These are phyloP conservation scores for Verticillium isaacii DNA, from an alignment of 2,329 filamentous ascomycete species.

Conservation along the genomic window DNA sequence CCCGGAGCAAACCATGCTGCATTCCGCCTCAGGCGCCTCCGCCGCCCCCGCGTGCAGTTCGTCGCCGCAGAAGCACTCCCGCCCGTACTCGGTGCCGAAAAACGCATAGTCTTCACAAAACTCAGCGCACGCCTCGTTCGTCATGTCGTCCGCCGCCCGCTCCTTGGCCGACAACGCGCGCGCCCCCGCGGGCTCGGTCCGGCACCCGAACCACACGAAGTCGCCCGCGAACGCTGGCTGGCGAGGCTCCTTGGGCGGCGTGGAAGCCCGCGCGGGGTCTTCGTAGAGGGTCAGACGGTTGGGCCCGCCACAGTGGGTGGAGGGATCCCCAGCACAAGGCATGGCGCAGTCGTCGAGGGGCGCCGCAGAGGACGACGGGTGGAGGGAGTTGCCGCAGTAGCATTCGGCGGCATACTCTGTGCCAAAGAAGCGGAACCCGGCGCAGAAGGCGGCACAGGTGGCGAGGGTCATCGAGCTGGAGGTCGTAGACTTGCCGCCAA, in stretches of 20 bases:
- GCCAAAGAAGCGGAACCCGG: constrained; percentile 33
- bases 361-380: constrained; percentile 18
- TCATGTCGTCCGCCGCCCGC: constrained; percentile 22
- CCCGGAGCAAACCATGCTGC: constrained; percentile 35
- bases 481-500: constrained; percentile 20
- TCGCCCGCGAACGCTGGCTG: constrained; percentile 25
- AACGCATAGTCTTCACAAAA: constrained; percentile 24
- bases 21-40: constrained; percentile 25
- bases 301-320: constrained; percentile 27
- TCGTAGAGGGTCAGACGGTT: constrained; percentile 28
- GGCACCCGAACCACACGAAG: constrained; percentile 29
- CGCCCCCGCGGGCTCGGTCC: constrained; percentile 27
- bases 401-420: constrained; percentile 33
- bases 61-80: constrained; percentile 31
- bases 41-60: constrained; percentile 20
- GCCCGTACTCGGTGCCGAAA: constrained; percentile 33
- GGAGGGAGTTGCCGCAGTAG: constrained; percentile 30
- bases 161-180: constrained; percentile 24
- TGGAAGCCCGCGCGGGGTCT: constrained; percentile 11
- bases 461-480: constrained; percentile 26
- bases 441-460: constrained; percentile 27
- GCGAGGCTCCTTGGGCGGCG: constrained; percentile 13
- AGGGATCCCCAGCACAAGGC: constrained; percentile 25
- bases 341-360: constrained; percentile 27
- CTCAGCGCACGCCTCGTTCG: constrained; percentile 24